Conservation (phyloP, 345 rosid species). For the Eutrema japonicum region DNA sequence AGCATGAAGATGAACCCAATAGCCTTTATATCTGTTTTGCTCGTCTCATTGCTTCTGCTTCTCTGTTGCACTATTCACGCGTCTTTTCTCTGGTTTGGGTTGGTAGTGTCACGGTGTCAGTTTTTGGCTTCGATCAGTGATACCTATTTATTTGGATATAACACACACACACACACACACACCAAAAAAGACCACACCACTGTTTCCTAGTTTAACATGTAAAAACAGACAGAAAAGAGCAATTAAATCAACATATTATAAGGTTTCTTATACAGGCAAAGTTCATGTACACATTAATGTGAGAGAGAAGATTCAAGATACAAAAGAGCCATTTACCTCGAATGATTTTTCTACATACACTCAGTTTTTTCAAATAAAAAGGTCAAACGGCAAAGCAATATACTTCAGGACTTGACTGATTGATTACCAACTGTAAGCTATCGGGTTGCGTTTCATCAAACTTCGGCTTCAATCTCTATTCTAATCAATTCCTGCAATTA, state of each 20-base stretch:
- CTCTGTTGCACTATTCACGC: slow-evolving; percentile 71
- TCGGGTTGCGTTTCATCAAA: not conserved
- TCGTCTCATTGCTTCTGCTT: slow-evolving; percentile 69
- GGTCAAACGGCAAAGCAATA: not conserved
- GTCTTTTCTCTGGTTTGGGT: slow-evolving; percentile 13
- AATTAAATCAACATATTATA: not conserved
- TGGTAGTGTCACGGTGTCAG: no score
- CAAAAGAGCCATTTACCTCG: slow-evolving; percentile 9
- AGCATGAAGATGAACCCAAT: slow-evolving; percentile 72
- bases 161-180: no score
- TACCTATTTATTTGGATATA: no score
- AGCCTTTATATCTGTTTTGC: slow-evolving; percentile 58
- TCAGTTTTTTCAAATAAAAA: not conserved
- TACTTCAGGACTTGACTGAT: not conserved
- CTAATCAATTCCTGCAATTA: slow-evolving; percentile 17
- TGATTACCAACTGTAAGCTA: no score
- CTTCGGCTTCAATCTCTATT: not conserved
- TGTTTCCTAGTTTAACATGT: no score
- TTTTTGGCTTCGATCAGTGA: no score
- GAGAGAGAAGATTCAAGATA: not conserved
- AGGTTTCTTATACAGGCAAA: not conserved
- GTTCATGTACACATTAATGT: slow-evolving; percentile 3
- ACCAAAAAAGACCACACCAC: no score
- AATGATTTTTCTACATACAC: slow-evolving; percentile 21
- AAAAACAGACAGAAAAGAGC: not conserved